A percentile compares a stretch with the other conserved stretches of the same genome.
These are phyloP conservation scores for Cladobotryum mycophilum DNA, from an alignment of 2,329 filamentous ascomycete species.

Conservation along the genomic window DNA sequence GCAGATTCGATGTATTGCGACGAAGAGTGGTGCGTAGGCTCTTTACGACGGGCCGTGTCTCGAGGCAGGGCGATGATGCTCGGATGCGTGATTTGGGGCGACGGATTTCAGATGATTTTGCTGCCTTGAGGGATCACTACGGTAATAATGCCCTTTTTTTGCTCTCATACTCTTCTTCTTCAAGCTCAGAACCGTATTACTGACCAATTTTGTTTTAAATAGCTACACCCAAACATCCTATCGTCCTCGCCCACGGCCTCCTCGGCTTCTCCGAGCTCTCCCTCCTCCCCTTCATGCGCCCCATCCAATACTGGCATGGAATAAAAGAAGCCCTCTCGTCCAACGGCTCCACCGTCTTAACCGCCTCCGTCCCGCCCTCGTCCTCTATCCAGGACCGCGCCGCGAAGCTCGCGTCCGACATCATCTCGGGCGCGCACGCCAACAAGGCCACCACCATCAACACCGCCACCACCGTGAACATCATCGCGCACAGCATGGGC, in stretches of 20 bases:
- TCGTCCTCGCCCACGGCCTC: conserved; percentile 60
- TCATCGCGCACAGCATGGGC: conserved; percentile 66
- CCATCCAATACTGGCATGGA: conserved; percentile 59
- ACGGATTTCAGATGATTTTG: conserved; percentile 42
- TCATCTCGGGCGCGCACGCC: conserved; percentile 37
- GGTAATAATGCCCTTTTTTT: conserved; percentile 22
- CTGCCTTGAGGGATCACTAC: conserved; percentile 38
- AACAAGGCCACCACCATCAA: conserved; percentile 24
- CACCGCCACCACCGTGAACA: conserved; percentile 55
- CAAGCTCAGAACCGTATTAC: no score
- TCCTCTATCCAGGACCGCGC: conserved; percentile 56
- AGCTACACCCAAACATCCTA: conserved; percentile 54
- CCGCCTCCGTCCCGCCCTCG: conserved; percentile 55
- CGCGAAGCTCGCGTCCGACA: conserved; percentile 48
- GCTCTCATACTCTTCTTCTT: no score
- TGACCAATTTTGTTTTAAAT: not conserved
- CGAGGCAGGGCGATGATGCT: conserved; percentile 27
- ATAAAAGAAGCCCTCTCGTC: conserved; percentile 52
- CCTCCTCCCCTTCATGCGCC: conserved; percentile 46
- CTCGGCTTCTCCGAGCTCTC: conserved; percentile 56
- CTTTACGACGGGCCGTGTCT: conserved; percentile 4
- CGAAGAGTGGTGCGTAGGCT: not conserved
- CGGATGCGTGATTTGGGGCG: conserved; percentile 35
- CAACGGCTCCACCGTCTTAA: conserved; percentile 50
- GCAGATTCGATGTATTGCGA: not conserved